A percentile compares a stretch with the other conserved stretches of the same genome.
phyloP scores from a whole-genome alignment of 345 rosid genomes.

The Erodium maritimum region DNA sequence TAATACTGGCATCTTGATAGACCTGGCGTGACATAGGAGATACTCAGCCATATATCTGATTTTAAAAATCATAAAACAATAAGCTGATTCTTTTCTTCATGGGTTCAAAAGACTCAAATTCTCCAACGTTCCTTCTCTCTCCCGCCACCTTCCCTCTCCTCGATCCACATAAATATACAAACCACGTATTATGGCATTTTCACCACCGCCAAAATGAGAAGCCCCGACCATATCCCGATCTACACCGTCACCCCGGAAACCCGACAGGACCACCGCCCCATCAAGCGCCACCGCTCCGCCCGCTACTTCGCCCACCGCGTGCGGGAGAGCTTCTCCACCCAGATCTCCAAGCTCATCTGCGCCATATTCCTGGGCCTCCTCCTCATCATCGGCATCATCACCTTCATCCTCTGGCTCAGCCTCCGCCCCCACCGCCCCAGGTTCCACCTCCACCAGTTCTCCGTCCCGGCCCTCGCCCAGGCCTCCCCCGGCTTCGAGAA shows the following conservation, averaged over 20 bases:
- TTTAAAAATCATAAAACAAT: not conserved
- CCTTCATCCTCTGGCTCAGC: conserved; percentile 67
- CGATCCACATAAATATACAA: too few relatives aligned
- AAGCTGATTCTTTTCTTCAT: conserved; percentile 37
- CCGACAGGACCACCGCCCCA: conserved; percentile 9
- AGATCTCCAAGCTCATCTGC: conserved; percentile 51
- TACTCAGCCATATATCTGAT: not conserved
- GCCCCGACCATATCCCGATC: conserved; percentile 16
- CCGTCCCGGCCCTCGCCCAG: conserved; percentile 37
- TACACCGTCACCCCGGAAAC: conserved; percentile 3
- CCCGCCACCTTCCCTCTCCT: conserved; percentile 5
- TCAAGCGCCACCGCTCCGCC: conserved; percentile 27
- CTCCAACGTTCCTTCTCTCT: conserved; percentile 16
- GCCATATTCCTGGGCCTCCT: conserved; percentile 39
- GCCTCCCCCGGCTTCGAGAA: conserved; percentile 33
- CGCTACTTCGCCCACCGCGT: conserved; percentile 43
- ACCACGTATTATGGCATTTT: too few relatives aligned
- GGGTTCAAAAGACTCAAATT: conserved; percentile 13
- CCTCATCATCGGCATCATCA: conserved; percentile 30
- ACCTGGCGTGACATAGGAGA: too few relatives aligned
- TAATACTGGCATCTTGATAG: too few relatives aligned
- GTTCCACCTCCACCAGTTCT: conserved; percentile 33
- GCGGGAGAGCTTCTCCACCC: conserved; percentile 50
- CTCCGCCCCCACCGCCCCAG: conserved; percentile 85
- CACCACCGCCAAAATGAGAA: conserved; percentile 23